Evolutionary conservation across 768 basidiomycete species (phyloP).

Genomic region (Tricholoma hemisulphureum): DNA sequence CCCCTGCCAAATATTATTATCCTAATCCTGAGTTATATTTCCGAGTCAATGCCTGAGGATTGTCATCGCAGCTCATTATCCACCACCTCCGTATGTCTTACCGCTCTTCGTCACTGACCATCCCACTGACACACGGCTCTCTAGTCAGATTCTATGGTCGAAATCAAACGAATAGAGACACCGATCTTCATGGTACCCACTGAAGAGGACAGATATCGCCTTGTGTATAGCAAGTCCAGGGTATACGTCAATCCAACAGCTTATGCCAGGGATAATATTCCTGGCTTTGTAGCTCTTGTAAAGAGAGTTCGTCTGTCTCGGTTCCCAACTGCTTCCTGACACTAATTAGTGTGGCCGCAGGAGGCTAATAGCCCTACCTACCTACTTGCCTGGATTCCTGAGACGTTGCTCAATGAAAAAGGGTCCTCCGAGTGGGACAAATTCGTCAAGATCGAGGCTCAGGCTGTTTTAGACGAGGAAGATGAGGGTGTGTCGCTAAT

Average conservation of each 20-base stretch:
- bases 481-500: constrained; percentile 58
- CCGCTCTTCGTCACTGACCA: not conserved
- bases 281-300: constrained; percentile 90
- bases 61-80: constrained; percentile 41
- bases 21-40: no score
- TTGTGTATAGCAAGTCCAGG: constrained; percentile 90
- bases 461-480: constrained; percentile 54
- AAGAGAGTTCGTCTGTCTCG: constrained; percentile 62
- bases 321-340: not conserved
- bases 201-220: constrained; percentile 65
- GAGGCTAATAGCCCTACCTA: constrained; percentile 75
- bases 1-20: no score
- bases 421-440: constrained; percentile 87
- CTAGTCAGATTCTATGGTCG: constrained; percentile 69
- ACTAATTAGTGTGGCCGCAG: constrained; percentile 33
- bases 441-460: constrained; percentile 82
- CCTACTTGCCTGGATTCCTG: constrained; percentile 92
- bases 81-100: constrained; percentile 43
- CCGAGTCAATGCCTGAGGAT: constrained; percentile 17
- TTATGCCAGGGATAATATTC: constrained; percentile 88
- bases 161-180: constrained; percentile 54
- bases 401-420: constrained; percentile 77
- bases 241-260: constrained; percentile 95
- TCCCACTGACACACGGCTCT: not conserved
- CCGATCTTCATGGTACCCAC: constrained; percentile 19